Base-by-base conservation (phyloP, 352 stramenopile genomes). In the Globisporangium okanoganense region DNA sequence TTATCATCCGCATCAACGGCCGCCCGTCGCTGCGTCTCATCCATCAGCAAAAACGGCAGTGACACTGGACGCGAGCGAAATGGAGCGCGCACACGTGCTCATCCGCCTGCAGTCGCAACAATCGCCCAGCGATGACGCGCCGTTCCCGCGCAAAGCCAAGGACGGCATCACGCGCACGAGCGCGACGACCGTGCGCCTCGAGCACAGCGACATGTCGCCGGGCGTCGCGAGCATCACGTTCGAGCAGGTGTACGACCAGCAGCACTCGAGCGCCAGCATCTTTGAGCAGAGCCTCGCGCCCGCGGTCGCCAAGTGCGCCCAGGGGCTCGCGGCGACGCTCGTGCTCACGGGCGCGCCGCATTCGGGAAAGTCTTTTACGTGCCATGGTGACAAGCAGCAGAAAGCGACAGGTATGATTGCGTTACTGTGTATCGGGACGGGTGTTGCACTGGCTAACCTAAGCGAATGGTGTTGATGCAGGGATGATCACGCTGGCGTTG, bases 191-290 rank as follows among this genome's bases (percentile, higher is more conserved):
- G 76, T 91, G 49, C 79, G 82, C 0, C 49, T 94, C 25, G 82
- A 94, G 66, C 76, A 90, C 72, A 90, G 82, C 59, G 76, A 81
- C 20, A 83, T 92, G 76, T 90, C 79, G 35, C 80, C 82, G 0
- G 79, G 82, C 16, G 80, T 91, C 36, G 79, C 84, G 31, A 90
- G 73, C 53, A 89, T 94, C 69, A 81, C 71, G 29, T 94, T 92
- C 55, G 78, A 94, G 56, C 75, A 77, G 24, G 82, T 92, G 25
- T 90, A 78, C 27, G 82, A 90, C 66, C 35, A 67, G 4, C 27
- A 67, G 18, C 66, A 85, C 63, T 56, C 54, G 45, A 84, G 63
- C 45, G 55, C 56, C 0, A 57, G 69, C 38, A 53, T 94, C 24
- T 90, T 90, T 47, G 29, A 74, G 35, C 64, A 76, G 43, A 76